Percentiles rank a stretch among this genome's conserved stretches.
Conservation (phyloP, 2,329 filamentous ascomycete genomes). For the Beauveria sp. region DNA sequence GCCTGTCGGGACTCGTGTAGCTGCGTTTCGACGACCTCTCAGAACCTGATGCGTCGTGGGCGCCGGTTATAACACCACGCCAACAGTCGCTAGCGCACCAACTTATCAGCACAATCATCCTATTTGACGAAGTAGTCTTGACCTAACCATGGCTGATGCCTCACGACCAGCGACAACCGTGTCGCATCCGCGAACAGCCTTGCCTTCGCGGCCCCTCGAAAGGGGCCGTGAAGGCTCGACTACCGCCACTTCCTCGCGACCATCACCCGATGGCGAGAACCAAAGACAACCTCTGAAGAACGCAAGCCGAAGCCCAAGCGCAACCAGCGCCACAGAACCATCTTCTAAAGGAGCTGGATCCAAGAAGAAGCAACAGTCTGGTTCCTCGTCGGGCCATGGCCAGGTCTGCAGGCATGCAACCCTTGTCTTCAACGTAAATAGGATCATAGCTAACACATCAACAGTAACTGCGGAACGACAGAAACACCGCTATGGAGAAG, state of each 20-base stretch:
- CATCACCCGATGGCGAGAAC: slow-evolving; percentile 19
- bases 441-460: neutral
- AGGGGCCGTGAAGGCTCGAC: slow-evolving; percentile 20
- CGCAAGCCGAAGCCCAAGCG: slow-evolving; percentile 21
- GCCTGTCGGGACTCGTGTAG: neutral
- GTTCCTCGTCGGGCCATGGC: slow-evolving; percentile 3
- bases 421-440: neutral
- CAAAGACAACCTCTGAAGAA: slow-evolving; percentile 15
- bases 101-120: neutral
- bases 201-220: slow-evolving; percentile 31
- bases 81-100: slow-evolving; percentile 1
- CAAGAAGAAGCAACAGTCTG: slow-evolving; percentile 11
- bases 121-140: neutral
- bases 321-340: slow-evolving; percentile 18
- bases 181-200: slow-evolving; percentile 27
- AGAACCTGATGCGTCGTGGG: neutral
- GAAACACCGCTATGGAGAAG: slow-evolving; percentile 91
- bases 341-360: neutral
- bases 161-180: slow-evolving; percentile 18
- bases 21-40: neutral
- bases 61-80: slow-evolving; percentile 4
- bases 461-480: slow-evolving; percentile 89
- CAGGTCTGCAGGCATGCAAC: slow-evolving; percentile 11
- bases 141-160: slow-evolving; percentile 23
- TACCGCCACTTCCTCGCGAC: slow-evolving; percentile 14